Percentiles rank a stretch among this genome's conserved stretches.
Conservation (phyloP, 192 early-diverging fungal genomes). For the Coemansia sp. region DNA sequence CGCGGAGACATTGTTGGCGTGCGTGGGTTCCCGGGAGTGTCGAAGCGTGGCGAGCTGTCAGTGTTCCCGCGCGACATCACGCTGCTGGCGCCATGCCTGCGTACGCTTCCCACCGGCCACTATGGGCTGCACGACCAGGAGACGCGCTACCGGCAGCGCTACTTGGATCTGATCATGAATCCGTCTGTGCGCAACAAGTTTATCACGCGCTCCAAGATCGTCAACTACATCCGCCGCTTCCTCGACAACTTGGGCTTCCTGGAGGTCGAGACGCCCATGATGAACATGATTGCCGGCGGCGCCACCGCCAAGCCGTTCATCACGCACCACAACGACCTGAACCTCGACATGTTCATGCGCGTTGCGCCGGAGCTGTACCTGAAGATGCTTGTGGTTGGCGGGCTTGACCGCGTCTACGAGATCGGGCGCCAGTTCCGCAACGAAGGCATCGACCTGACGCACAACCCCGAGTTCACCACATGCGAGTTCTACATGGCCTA, state of each 20-base stretch:
- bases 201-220: slow-evolving; percentile 86
- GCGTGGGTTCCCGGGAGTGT: slow-evolving; percentile 84
- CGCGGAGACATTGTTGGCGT: slow-evolving; percentile 98
- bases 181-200: slow-evolving; percentile 93
- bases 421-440: slow-evolving; percentile 99
- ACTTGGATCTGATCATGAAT: slow-evolving; percentile 99
- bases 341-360: slow-evolving; percentile 98
- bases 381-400: slow-evolving; percentile 98
- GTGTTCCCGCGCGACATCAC: slow-evolving; percentile 88
- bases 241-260: slow-evolving; percentile 94
- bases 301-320: slow-evolving; percentile 99
- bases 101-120: slow-evolving; percentile 93
- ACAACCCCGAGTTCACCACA: slow-evolving; percentile 99
- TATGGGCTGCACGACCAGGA: slow-evolving; percentile 98
- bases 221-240: slow-evolving; percentile 95
- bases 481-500: slow-evolving; percentile 99
- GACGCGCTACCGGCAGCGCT: slow-evolving; percentile 95
- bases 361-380: slow-evolving; percentile 97
- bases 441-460: slow-evolving; percentile 96
- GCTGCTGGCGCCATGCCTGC: slow-evolving; percentile 91
- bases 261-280: slow-evolving; percentile 99
- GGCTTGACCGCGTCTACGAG: slow-evolving; percentile 98
- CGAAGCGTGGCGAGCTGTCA: slow-evolving; percentile 93
- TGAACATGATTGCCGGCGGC: slow-evolving; percentile 98
- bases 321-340: slow-evolving; percentile 99